A percentile compares a stretch with the other conserved stretches of the same genome.
These are phyloP conservation scores for Graphiopsis chlorocephala DNA, from an alignment of 2,329 filamentous ascomycete species.

Conservation along the genomic window DNA sequence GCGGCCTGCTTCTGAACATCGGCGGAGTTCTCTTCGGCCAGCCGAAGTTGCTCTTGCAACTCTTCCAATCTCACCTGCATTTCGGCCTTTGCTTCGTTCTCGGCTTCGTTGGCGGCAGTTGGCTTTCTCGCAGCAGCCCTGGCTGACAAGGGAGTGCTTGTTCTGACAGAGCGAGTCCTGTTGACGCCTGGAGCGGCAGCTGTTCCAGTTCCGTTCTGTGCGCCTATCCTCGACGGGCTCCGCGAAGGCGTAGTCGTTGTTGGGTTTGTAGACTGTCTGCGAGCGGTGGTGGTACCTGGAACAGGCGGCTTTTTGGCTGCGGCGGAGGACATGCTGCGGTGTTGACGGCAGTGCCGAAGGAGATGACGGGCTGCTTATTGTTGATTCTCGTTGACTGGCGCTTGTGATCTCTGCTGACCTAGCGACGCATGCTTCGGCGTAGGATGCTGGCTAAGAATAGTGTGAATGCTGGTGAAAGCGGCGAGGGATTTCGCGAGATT, in stretches of 20 bases:
- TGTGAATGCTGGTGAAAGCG: not conserved
- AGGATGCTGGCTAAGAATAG: slow-evolving; percentile 7
- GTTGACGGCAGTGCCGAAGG: slow-evolving; percentile 5
- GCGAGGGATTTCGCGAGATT: slow-evolving; percentile 4
- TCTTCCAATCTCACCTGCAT: slow-evolving; percentile 77
- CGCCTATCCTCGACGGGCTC: slow-evolving; percentile 13
- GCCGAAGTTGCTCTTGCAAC: slow-evolving; percentile 75
- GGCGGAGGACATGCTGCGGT: slow-evolving; percentile 11
- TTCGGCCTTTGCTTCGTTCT: slow-evolving; percentile 72
- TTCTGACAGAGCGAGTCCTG: slow-evolving; percentile 61
- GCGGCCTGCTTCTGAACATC: slow-evolving; percentile 83
- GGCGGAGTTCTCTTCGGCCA: slow-evolving; percentile 64
- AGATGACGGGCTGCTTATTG: not conserved
- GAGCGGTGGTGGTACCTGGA: slow-evolving; percentile 9
- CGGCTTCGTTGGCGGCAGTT: slow-evolving; percentile 31
- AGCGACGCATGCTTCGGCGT: slow-evolving; percentile 2
- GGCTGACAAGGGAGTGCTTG: slow-evolving; percentile 63
- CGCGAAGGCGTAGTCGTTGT: not conserved
- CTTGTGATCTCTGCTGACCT: not conserved
- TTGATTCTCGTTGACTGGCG: not conserved
- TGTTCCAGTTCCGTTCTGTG: slow-evolving; percentile 1
- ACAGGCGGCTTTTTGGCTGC: slow-evolving; percentile 14
- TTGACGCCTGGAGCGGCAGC: slow-evolving; percentile 20
- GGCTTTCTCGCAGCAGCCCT: slow-evolving; percentile 66
- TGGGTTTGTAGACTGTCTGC: slow-evolving; percentile 13